Conservation (phyloP, 2,329 filamentous ascomycete genomes). For the Dendryphion nanum region DNA sequence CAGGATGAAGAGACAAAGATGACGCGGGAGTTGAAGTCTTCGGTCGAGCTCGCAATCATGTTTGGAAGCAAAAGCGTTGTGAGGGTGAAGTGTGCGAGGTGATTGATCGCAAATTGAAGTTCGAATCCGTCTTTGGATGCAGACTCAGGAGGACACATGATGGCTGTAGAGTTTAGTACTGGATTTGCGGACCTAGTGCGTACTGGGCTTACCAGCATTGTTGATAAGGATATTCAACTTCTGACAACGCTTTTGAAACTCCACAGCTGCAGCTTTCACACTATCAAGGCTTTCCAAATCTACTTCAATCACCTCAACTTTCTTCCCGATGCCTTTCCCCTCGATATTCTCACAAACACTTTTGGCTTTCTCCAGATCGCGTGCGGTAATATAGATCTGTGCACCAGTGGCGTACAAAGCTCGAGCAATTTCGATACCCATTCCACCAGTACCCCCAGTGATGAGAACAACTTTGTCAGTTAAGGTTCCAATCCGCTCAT, state of each 20-base stretch:
- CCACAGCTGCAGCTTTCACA: constrained; percentile 7
- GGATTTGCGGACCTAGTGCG: constrained; percentile 6
- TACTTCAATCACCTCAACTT: constrained; percentile 16
- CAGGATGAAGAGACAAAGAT: constrained; percentile 22
- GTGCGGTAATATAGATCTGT: constrained; percentile 1
- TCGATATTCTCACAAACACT: background rate
- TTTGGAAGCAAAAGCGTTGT: constrained; percentile 49
- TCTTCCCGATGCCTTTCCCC: constrained; percentile 6
- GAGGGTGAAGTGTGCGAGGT: constrained; percentile 51
- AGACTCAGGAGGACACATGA: constrained; percentile 30
- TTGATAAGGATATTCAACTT: constrained; percentile 17
- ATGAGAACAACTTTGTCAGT: constrained; percentile 14
- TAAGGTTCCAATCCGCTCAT: constrained; percentile 28
- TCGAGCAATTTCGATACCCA: constrained; percentile 12
- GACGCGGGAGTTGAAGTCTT: constrained; percentile 46
- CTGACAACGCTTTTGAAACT: constrained; percentile 5
- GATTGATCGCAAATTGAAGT: constrained; percentile 44
- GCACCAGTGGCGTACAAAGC: background rate
- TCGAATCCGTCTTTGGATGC: constrained; percentile 33
- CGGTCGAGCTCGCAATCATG: constrained; percentile 39
- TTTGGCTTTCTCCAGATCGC: background rate
- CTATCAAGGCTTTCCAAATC: constrained; percentile 11
- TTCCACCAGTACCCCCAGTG: constrained; percentile 15
- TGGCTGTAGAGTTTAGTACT: constrained; percentile 20
- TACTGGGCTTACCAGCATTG: constrained; percentile 30